These are phyloP conservation scores for Pulveroboletus sp. DNA, from an alignment of 768 basidiomycete genomes.

Conservation along the genomic window DNA sequence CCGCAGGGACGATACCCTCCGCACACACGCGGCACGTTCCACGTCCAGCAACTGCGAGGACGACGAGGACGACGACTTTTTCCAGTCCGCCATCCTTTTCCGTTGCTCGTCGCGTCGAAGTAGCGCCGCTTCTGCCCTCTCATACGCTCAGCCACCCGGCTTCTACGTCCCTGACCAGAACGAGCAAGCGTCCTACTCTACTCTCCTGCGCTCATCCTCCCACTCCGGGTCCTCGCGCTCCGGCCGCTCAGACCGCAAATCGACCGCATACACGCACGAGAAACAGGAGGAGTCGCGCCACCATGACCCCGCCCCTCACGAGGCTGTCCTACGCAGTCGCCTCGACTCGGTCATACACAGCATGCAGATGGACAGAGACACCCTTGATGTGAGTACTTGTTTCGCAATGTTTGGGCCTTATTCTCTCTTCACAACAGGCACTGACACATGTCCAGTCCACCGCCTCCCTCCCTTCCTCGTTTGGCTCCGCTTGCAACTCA, in stretches of 20 bases:
- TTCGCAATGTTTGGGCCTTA: background rate
- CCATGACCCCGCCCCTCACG: slow-evolving; percentile 43
- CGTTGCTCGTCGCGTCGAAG: slow-evolving; percentile 20
- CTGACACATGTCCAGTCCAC: slow-evolving; percentile 24
- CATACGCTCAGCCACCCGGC: slow-evolving; percentile 10
- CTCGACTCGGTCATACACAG: slow-evolving; percentile 51
- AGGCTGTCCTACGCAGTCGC: slow-evolving; percentile 50
- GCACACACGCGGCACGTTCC: slow-evolving; percentile 24
- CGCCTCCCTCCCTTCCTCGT: slow-evolving; percentile 28
- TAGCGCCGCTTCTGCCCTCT: slow-evolving; percentile 19
- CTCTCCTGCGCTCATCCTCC: slow-evolving; percentile 25
- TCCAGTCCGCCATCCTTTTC: slow-evolving; percentile 28
- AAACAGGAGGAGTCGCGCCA: slow-evolving; percentile 21
- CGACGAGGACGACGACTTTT: slow-evolving; percentile 27
- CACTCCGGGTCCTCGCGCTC: slow-evolving; percentile 28
- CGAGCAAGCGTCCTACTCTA: slow-evolving; percentile 24
- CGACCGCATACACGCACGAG: slow-evolving; percentile 13
- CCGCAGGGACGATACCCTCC: slow-evolving; percentile 45
- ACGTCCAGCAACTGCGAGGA: slow-evolving; percentile 21
- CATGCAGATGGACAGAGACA: slow-evolving; percentile 21
- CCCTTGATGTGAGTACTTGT: slow-evolving; percentile 22
- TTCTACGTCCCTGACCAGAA: slow-evolving; percentile 35
- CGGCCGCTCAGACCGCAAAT: slow-evolving; percentile 15
- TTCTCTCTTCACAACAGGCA: slow-evolving; percentile 16
- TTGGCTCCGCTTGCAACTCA: slow-evolving; percentile 26